phyloP scores from a whole-genome alignment of 768 basidiomycete genomes.

The Hericium erinaceus region DNA sequence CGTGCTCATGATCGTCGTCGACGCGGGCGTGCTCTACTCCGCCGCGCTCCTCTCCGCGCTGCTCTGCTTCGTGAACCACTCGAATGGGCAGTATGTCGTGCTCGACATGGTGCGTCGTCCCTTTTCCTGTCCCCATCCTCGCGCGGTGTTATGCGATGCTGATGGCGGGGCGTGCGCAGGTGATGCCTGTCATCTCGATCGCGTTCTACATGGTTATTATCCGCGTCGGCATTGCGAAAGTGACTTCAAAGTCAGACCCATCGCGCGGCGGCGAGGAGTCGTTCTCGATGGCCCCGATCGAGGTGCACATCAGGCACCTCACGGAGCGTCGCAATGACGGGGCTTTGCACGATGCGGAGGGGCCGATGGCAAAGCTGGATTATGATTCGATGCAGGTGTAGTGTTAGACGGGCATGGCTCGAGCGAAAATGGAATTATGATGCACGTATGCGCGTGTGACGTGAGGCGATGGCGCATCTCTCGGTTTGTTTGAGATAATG shows the following conservation, averaged over 20 bases:
- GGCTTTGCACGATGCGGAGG: background rate
- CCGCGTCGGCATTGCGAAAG: conserved; percentile 14
- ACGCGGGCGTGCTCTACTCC: conserved; percentile 1
- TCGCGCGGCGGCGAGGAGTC: background rate
- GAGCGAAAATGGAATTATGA: too few relatives aligned
- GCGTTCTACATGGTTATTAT: conserved; percentile 21
- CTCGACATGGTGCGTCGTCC: conserved; percentile 16
- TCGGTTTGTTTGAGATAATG: too few relatives aligned
- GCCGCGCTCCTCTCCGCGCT: conserved; percentile 13
- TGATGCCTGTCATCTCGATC: conserved; percentile 19
- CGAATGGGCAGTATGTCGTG: conserved; percentile 14
- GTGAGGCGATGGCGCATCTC: too few relatives aligned
- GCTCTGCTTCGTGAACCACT: conserved; percentile 15
- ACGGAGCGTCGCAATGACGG: background rate
- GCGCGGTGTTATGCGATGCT: background rate
- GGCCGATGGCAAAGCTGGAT: too few relatives aligned
- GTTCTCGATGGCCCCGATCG: background rate
- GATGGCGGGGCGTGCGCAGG: background rate
- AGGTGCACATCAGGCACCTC: background rate
- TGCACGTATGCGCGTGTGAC: too few relatives aligned
- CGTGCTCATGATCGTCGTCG: background rate
- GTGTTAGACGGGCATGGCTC: too few relatives aligned
- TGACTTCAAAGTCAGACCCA: background rate
- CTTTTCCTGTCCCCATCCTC: background rate
- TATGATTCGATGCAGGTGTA: too few relatives aligned